Percentiles rank a stretch among this genome's conserved stretches.
These are phyloP conservation scores for Agrocybe praecox DNA, from an alignment of 768 basidiomycete species.

Conservation along the genomic window DNA sequence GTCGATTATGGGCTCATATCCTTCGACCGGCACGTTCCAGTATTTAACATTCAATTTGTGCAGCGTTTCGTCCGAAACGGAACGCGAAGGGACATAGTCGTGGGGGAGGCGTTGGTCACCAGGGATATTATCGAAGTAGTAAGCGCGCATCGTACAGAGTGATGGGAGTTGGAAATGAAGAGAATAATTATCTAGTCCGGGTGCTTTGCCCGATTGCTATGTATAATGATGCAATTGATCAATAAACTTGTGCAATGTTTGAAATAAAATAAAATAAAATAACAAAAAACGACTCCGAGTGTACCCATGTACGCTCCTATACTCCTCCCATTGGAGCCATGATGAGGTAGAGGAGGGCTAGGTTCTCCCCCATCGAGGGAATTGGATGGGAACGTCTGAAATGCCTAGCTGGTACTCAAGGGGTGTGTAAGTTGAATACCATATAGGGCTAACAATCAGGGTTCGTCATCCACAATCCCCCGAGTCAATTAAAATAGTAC, in stretches of 20 bases:
- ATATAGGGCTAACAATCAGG: too few relatives aligned
- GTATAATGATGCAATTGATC: not conserved
- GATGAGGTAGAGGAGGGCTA: too few relatives aligned
- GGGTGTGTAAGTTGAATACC: too few relatives aligned
- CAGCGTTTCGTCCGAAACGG: constrained; percentile 54
- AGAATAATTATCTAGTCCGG: not conserved
- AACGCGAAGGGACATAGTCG: constrained; percentile 61
- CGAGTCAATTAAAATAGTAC: too few relatives aligned
- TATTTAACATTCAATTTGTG: constrained; percentile 61
- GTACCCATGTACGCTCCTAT: too few relatives aligned
- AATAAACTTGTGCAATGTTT: not conserved
- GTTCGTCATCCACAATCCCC: too few relatives aligned
- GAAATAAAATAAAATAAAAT: too few relatives aligned
- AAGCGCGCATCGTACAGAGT: constrained; percentile 59
- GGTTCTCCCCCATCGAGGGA: too few relatives aligned
- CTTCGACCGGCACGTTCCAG: constrained; percentile 68
- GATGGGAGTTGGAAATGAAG: constrained; percentile 1
- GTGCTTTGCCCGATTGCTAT: not conserved
- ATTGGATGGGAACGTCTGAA: too few relatives aligned
- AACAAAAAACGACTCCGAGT: too few relatives aligned
- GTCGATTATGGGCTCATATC: constrained; percentile 58
- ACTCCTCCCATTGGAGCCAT: too few relatives aligned
- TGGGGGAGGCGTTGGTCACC: constrained; percentile 86
- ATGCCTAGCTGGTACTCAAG: too few relatives aligned
- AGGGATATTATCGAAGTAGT: constrained; percentile 73